These are phyloP conservation scores for Agrocybe pediades DNA, from an alignment of 768 basidiomycete species.

Conservation along the genomic window DNA sequence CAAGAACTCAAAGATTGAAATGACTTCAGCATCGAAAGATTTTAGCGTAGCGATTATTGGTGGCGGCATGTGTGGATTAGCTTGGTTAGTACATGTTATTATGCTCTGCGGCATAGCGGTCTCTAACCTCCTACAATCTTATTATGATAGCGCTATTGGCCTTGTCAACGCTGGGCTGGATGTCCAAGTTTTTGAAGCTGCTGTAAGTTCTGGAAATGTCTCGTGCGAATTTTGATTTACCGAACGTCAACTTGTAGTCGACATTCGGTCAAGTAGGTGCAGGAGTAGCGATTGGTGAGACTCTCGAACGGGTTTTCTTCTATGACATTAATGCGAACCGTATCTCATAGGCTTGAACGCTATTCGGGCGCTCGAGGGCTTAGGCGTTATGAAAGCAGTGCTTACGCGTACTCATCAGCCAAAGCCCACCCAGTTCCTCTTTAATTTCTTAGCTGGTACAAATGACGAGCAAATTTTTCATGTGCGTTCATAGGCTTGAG, in stretches of 20 bases:
- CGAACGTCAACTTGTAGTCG: constrained; percentile 25
- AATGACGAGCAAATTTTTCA: constrained; percentile 47
- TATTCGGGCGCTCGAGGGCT: constrained; percentile 40
- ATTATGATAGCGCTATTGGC: constrained; percentile 34
- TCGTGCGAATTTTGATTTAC: not conserved
- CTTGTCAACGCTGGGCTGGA: constrained; percentile 41
- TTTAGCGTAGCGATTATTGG: constrained; percentile 54
- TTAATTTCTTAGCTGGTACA: constrained; percentile 42
- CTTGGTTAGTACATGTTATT: constrained; percentile 26
- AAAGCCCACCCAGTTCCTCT: constrained; percentile 30
- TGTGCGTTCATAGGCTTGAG: constrained; percentile 33
- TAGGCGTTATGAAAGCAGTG: constrained; percentile 46
- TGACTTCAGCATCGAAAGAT: no score
- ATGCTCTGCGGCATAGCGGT: not conserved
- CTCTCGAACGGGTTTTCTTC: not conserved
- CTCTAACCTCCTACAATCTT: not conserved
- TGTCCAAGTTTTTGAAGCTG: constrained; percentile 54
- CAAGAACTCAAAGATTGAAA: no score
- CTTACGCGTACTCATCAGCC: constrained; percentile 37
- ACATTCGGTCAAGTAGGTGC: constrained; percentile 53
- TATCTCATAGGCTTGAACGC: constrained; percentile 50
- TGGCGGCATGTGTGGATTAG: constrained; percentile 55
- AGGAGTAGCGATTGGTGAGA: constrained; percentile 45
- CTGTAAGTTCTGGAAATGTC: constrained; percentile 28
- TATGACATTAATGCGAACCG: not conserved